Evolutionary conservation across 306 rosid genomes (phyloP), one percentile per base, ranked within the genome.

Genomic region (Prunus dulcis): DNA sequence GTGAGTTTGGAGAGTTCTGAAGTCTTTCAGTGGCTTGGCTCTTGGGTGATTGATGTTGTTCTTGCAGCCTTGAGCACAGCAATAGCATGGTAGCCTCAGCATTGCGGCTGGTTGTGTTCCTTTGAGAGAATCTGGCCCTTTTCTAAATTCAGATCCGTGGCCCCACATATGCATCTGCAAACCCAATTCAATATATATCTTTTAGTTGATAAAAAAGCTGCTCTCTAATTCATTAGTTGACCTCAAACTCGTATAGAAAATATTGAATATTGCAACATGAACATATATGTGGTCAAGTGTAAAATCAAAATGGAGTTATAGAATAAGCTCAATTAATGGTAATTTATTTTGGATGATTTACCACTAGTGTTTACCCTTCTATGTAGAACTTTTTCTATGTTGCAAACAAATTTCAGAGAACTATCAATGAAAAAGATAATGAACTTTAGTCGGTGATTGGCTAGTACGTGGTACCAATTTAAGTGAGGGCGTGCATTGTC

Each of bases 161-260:
- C 96, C 98, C 98, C 98, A 95, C 98, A 95, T 95, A 73, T 95
- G 98, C 98, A 95, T 95, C 98, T 95, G 83, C 47, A 82, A 15
- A 64, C 60, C 65, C 18, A 60, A 60, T 60, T 23, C 38, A 60
- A 15, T 12, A 17, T 60, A 4, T 15, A 13, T 60, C 6, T 27
- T 60, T 25, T 22, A 30, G 6, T 28, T 60, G 13, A 13, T 1
- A 38, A 23, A 25, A 23, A 23, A 56, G 5, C 12, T 55, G 61
- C 13, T n/a, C 11, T 8, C n/a, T 1, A 55, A 55, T 12, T 56
- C 62, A 56, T 56, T 20, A 56, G 4, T 56, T 10, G 62, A 20
- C 10, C 28, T 56, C 28, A 56, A 56, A 56, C 28, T 20, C 3
- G 15, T 15, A 56, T 56, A 20, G 12, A 4, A 56, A 56, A 9